Base-by-base conservation (phyloP, 2,329 filamentous ascomycete genomes). In the Fusarium succisae region DNA sequence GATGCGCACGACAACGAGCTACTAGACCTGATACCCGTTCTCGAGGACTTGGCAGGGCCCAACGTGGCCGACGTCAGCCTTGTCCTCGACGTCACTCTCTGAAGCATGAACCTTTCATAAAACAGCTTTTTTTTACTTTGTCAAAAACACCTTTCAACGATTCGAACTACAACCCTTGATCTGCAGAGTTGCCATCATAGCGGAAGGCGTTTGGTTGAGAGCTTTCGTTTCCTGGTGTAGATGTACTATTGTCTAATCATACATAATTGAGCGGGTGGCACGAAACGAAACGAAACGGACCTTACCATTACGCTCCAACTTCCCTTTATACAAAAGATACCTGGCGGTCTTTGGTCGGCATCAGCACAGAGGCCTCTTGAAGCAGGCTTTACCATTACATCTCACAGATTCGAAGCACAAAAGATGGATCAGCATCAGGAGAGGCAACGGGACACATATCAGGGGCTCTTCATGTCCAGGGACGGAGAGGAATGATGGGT, bases 1-100 rank as follows among this genome's bases (percentile, higher is more conserved):
- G 96, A 99, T 85, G 96, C 96, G 71, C 96, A 99, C 84, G 96
- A 99, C 86, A 99, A 99, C 84, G 96, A 99, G 88, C 89, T 99
- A 72, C 88, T 99, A 80, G 96, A 99, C 82, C 87, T 99, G 79
- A 98, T 99, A 82, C 96, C 96, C 60, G 96, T 99, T 79, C 94
- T 99, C 76, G 96, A 99, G 88, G 96, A 99, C 84, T 88, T 99
- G 81, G 96, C 96, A 72, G 92, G 93, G 76, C 84, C 91, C 69
- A 93, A 96, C 82, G 96, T 99, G 71, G 91, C 93, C 84, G 96
- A 99, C 84, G 96, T 99, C 83, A 98, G 96, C 87, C 88, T 99
- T 80, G 96, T 99, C 79, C 92, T 99, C 79, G 96, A 99, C 86
- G 96, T 98, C 84, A 90, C 90, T 85, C 90, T 92, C 80, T 92